Conservation (phyloP, 805 yeast genomes). For the Kluyveromyces siamensis region DNA sequence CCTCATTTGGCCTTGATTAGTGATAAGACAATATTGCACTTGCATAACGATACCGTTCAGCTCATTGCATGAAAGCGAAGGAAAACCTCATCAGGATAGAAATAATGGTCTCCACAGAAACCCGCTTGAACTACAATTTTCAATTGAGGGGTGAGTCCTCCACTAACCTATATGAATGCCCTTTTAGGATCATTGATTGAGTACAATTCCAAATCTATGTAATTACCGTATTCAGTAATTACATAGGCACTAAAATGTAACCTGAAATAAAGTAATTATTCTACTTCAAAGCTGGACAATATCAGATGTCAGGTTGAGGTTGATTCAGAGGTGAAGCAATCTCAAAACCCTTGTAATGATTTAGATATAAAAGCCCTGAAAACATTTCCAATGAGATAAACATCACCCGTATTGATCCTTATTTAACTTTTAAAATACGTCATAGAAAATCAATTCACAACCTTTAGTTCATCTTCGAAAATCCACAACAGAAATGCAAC, state of each 20-base stretch:
- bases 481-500: conserved; percentile 5
- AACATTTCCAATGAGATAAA: no score
- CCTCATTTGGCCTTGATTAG: no score
- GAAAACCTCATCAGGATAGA: background rate
- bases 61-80: background rate
- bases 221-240: background rate
- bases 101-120: no score
- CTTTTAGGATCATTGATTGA: background rate
- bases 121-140: no score
- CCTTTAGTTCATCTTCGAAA: background rate
- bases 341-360: background rate
- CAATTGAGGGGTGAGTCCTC: background rate
- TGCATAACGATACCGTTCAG: no score
- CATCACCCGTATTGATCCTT: no score
- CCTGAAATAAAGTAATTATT: background rate
- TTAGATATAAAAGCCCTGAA: background rate
- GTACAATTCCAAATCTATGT: background rate
- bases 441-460: background rate
- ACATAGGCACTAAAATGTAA: background rate
- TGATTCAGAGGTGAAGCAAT: background rate
- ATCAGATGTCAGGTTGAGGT: background rate
- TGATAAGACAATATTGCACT: no score
- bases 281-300: background rate
- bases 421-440: background rate
- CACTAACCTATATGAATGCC: background rate